Conservation (phyloP, 805 yeast genomes). For the Saturnispora mendoncae region DNA sequence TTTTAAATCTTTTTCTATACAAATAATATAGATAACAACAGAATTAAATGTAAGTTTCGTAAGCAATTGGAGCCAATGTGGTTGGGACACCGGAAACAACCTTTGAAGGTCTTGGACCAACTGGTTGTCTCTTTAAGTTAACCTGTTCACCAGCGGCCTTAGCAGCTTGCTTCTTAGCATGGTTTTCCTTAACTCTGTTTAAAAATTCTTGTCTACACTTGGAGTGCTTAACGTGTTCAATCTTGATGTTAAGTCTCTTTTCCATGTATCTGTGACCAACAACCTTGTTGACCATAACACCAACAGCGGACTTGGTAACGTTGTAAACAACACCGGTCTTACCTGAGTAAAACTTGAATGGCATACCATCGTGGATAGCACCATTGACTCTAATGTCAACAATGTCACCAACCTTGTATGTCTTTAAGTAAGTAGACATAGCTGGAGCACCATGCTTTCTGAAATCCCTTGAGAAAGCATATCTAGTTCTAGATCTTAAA, state of each 20-base stretch:
- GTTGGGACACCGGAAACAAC: slow-evolving; percentile 84
- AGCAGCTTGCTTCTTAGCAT: slow-evolving; percentile 88
- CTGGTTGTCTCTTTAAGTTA: slow-evolving; percentile 97
- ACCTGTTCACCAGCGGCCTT: slow-evolving; percentile 88
- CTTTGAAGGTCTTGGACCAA: slow-evolving; percentile 90
- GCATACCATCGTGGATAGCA: slow-evolving; percentile 99
- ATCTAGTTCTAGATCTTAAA: slow-evolving; percentile 99
- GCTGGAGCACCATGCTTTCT: slow-evolving; percentile 93
- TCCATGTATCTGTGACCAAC: slow-evolving; percentile 98
- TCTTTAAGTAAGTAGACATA: slow-evolving; percentile 93
- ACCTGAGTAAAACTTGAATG: slow-evolving; percentile 99
- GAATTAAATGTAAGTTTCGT: slow-evolving; percentile 93
- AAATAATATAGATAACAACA: not conserved
- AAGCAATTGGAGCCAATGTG: slow-evolving; percentile 97
- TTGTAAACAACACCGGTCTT: slow-evolving; percentile 99
- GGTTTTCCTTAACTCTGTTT: slow-evolving; percentile 96
- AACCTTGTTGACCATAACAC: slow-evolving; percentile 96
- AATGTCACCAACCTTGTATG: slow-evolving; percentile 98
- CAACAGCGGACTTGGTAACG: slow-evolving; percentile 97
- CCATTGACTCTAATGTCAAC: slow-evolving; percentile 99
- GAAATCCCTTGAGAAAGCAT: slow-evolving; percentile 99
- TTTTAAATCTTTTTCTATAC: not conserved
- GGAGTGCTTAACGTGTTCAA: slow-evolving; percentile 99
- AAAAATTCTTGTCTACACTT: slow-evolving; percentile 99
- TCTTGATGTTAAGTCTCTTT: slow-evolving; percentile 97